Evolutionary conservation across 176 grass and related monocot species (phyloP).

Genomic region (Poa pratensis): DNA sequence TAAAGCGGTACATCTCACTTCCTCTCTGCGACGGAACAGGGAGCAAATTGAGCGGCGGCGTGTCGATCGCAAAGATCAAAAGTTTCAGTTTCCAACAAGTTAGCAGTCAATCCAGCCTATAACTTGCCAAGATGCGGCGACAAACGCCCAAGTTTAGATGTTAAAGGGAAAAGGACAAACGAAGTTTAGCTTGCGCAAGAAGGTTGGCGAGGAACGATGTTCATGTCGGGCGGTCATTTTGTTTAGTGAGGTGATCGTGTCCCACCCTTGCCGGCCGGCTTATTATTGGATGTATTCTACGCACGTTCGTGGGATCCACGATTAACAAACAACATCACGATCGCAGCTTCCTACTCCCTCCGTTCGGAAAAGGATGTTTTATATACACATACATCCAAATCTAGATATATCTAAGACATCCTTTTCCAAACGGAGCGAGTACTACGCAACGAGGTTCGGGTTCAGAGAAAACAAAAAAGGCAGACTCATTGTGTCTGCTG

Average conservation of each 20-base stretch:
- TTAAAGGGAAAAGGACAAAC: background rate
- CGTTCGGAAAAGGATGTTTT: no score
- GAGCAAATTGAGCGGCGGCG: background rate
- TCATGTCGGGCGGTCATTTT: constrained; percentile 42
- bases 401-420: no score
- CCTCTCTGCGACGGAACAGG: no score
- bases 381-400: no score
- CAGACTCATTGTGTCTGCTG: background rate
- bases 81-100: background rate
- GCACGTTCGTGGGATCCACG: no score
- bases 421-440: no score
- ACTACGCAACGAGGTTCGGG: background rate
- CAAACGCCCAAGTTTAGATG: background rate
- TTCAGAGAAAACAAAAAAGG: background rate
- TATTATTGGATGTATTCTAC: no score
- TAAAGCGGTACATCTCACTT: no score
- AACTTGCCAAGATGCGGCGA: background rate
- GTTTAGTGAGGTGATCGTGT: constrained; percentile 19
- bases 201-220: constrained; percentile 20
- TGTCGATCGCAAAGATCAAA: background rate
- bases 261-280: constrained; percentile 7
- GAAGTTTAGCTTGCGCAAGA: constrained; percentile 19
- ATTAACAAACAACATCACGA: no score
- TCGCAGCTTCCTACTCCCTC: no score
- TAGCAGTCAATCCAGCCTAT: background rate